phyloP scores from a whole-genome alignment of 345 rosid genomes.

The Rubroshorea leprosula region DNA sequence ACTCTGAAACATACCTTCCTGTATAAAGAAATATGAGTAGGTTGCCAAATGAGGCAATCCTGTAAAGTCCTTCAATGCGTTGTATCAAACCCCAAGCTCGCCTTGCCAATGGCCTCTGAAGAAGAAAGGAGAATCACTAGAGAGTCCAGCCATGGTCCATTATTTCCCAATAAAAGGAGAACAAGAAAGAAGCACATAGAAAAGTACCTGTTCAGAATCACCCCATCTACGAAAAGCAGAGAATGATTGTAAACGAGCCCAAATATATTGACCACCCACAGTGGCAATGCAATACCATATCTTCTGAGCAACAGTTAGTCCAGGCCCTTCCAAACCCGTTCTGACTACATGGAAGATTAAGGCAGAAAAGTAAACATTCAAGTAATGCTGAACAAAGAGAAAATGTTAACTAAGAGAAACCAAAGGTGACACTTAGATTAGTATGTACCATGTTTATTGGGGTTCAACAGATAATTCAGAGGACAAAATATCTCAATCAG shows the following conservation, averaged over 20 bases:
- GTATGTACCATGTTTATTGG: not conserved
- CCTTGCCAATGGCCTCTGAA: slow-evolving; percentile 80
- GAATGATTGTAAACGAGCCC: slow-evolving; percentile 85
- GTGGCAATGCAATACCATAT: slow-evolving; percentile 83
- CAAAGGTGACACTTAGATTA: not conserved
- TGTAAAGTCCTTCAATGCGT: slow-evolving; percentile 76
- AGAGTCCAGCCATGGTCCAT: not conserved
- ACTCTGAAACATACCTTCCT: slow-evolving; percentile 53
- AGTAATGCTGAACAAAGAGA: slow-evolving; percentile 5
- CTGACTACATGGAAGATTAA: slow-evolving; percentile 44
- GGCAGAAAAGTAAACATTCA: not conserved
- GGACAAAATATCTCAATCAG: not conserved
- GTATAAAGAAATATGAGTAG: slow-evolving; percentile 82
- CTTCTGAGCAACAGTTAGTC: slow-evolving; percentile 80
- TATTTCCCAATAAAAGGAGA: not conserved
- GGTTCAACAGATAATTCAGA: not conserved
- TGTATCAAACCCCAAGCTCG: slow-evolving; percentile 77
- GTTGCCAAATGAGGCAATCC: slow-evolving; percentile 88
- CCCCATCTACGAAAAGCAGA: slow-evolving; percentile 99
- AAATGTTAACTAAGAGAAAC: not conserved
- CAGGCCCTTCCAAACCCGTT: slow-evolving; percentile 96
- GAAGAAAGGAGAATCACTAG: slow-evolving; percentile 11
- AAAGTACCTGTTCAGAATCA: slow-evolving; percentile 76
- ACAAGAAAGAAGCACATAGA: not conserved
- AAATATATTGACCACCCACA: slow-evolving; percentile 93